Evolutionary conservation across 208 protist genomes (phyloP).

Genomic region (Naegleria gruberi): DNA sequence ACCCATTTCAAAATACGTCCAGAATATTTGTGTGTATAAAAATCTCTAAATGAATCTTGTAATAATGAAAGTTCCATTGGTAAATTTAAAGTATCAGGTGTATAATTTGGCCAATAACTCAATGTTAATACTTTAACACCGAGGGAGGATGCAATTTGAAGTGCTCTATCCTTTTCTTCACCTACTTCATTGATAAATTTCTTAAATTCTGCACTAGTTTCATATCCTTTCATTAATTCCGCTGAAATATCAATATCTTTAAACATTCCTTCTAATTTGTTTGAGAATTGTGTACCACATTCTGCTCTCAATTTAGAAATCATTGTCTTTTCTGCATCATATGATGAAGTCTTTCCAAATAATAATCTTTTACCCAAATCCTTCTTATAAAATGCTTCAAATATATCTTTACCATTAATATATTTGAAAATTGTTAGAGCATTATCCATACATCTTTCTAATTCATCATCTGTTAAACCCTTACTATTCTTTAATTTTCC

Average conservation of each 20-base stretch:
- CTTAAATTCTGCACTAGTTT: conserved; percentile 12
- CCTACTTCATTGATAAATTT: not conserved
- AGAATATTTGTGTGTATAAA: conserved; percentile 52
- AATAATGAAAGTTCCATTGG: conserved; percentile 34
- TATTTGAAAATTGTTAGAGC: not conserved
- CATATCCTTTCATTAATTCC: conserved; percentile 44
- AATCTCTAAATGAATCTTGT: conserved; percentile 53
- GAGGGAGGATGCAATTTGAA: not conserved
- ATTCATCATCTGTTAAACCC: conserved; percentile 25
- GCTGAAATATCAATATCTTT: conserved; percentile 61
- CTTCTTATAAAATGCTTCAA: conserved; percentile 89
- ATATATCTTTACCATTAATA: conserved; percentile 74
- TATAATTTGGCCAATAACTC: conserved; percentile 64
- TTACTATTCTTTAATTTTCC: conserved; percentile 57
- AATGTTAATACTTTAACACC: conserved; percentile 62
- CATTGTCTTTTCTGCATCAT: conserved; percentile 76
- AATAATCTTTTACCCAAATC: conserved; percentile 83
- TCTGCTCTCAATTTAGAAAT: conserved; percentile 79
- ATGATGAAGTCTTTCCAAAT: conserved; percentile 54
- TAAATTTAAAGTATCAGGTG: conserved; percentile 36
- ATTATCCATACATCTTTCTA: conserved; percentile 5
- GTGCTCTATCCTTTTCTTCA: not conserved
- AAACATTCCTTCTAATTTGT: conserved; percentile 92
- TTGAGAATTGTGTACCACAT: conserved; percentile 79
- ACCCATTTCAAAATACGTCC: conserved; percentile 58